A percentile compares a stretch with the other conserved stretches of the same genome.
Evolutionary conservation across 176 grass and related monocot species (phyloP).

Genomic region (Lolium perenne): DNA sequence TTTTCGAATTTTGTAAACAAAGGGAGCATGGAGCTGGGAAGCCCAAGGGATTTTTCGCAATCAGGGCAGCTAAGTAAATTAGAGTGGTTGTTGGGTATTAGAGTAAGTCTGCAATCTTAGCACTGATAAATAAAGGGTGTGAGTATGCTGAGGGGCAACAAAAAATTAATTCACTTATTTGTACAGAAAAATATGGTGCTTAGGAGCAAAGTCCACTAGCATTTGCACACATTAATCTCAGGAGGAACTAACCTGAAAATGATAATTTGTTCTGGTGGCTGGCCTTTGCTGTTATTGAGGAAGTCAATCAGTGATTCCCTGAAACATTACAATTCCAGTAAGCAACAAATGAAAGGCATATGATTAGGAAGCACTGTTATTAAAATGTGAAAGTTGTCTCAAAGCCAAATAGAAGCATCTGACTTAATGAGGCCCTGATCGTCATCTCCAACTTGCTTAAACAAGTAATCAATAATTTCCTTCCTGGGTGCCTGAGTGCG

Average conservation of each 20-base stretch:
- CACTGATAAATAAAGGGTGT: background rate
- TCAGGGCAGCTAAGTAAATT: constrained; percentile 1
- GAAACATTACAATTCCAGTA: background rate
- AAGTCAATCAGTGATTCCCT: constrained; percentile 65
- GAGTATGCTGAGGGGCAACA: background rate
- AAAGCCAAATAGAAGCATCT: background rate
- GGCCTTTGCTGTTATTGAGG: constrained; percentile 30
- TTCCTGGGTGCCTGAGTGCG: constrained; percentile 49
- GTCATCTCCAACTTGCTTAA: constrained; percentile 38
- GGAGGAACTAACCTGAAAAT: constrained; percentile 57
- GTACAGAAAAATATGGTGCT: background rate
- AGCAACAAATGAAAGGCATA: background rate
- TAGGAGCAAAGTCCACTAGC: background rate
- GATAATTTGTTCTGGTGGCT: constrained; percentile 55
- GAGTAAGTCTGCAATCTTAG: background rate
- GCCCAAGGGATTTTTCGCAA: background rate
- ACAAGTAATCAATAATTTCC: constrained; percentile 63
- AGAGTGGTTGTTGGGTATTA: background rate
- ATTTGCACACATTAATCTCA: background rate
- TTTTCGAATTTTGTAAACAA: too few species aligned
- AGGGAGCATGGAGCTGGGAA: too few species aligned
- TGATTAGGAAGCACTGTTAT: background rate
- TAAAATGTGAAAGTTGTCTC: background rate
- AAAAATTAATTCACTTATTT: background rate
- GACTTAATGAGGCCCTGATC: constrained; percentile 63